phyloP scores from a whole-genome alignment of 495 filamentous ascomycete genomes.

The Aspergillus sclerotiicarbonarius region DNA sequence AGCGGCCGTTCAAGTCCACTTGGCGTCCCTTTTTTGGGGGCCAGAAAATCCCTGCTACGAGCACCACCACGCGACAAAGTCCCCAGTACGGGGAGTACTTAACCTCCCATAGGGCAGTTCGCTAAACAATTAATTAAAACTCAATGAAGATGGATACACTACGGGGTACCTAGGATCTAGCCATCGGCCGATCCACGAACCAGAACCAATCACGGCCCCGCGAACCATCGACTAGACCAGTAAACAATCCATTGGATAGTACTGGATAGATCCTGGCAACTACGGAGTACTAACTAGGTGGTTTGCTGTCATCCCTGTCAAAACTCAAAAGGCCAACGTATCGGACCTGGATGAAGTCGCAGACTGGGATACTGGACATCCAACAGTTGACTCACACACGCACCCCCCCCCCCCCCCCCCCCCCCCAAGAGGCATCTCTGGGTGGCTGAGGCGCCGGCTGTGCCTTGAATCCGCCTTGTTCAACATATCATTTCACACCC shows the following conservation, averaged over 20 bases:
- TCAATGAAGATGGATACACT: neutral
- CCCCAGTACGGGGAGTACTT: neutral
- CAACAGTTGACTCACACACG: neutral
- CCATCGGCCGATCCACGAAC: neutral
- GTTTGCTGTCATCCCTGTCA: neutral
- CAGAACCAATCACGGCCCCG: neutral
- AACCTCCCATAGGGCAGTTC: neutral
- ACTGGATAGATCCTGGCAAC: too few relatives aligned
- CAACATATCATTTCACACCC: neutral
- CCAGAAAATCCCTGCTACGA: neutral
- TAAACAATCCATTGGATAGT: neutral
- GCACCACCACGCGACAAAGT: neutral
- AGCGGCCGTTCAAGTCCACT: neutral
- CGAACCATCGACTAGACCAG: neutral
- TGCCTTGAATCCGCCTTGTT: neutral
- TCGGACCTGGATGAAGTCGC: neutral
- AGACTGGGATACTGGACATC: neutral
- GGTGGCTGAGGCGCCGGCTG: neutral
- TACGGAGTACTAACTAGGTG: neutral
- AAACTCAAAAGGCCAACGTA: neutral
- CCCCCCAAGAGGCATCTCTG: neutral
- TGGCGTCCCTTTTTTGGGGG: neutral
- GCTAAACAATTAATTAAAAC: neutral
- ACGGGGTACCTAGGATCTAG: neutral
- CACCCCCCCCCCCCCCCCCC: too few relatives aligned